Conservation (phyloP, 805 yeast species). For the Cyberlindnera meyerae region DNA sequence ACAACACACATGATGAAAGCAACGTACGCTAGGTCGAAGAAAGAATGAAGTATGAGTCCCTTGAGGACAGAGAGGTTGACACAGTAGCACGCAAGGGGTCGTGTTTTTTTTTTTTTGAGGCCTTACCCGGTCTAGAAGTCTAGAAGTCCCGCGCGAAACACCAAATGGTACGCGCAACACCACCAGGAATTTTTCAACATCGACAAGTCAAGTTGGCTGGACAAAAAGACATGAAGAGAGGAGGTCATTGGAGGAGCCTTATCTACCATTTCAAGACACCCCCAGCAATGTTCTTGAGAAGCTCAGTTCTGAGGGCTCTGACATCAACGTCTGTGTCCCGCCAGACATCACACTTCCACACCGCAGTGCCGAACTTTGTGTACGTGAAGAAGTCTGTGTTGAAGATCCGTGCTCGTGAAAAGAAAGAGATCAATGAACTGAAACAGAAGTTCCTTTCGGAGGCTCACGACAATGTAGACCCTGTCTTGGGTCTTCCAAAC, state of each 20-base stretch:
- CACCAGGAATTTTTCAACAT: conserved; percentile 4
- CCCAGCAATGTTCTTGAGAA: conserved; percentile 8
- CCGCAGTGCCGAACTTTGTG: conserved; percentile 4
- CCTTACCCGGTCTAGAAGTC: not conserved
- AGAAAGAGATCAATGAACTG: conserved; percentile 23
- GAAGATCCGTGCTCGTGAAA: conserved; percentile 23
- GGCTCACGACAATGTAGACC: conserved; percentile 44
- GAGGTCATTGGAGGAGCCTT: too few relatives aligned
- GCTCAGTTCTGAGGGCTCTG: conserved; percentile 11
- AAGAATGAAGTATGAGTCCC: too few relatives aligned
- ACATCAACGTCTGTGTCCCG: too few relatives aligned
- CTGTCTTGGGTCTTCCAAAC: conserved; percentile 70
- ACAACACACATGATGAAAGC: too few relatives aligned
- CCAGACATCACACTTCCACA: conserved; percentile 4
- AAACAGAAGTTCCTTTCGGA: conserved; percentile 25
- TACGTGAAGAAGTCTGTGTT: conserved; percentile 21
- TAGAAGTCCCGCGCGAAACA: not conserved
- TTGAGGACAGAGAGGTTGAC: too few relatives aligned
- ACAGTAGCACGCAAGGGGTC: too few relatives aligned
- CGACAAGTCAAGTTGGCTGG: too few relatives aligned
- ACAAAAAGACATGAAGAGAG: too few relatives aligned
- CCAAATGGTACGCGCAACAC: conserved; percentile 4
- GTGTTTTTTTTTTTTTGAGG: too few relatives aligned
- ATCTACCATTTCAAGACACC: too few relatives aligned
- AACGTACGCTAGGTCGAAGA: too few relatives aligned